These are phyloP conservation scores for Letharia columbiana DNA, from an alignment of 495 filamentous ascomycete species.

Conservation along the genomic window DNA sequence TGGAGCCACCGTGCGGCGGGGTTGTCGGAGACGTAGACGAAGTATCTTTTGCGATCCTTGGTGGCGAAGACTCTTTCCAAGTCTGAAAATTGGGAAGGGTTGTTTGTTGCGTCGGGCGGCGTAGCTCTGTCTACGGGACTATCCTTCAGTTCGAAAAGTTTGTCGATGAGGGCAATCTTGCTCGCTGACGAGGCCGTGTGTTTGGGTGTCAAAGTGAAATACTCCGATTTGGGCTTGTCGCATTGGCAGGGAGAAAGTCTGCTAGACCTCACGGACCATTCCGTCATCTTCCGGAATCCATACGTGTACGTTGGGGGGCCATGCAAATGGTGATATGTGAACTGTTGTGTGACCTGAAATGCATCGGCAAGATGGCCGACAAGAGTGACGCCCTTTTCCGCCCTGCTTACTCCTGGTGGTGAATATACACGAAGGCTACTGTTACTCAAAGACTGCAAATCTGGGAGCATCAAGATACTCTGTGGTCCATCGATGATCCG, in stretches of 20 bases:
- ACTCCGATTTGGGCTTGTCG: not conserved
- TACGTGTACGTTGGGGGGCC: not conserved
- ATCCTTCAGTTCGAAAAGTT: not conserved
- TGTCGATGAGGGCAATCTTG: not conserved
- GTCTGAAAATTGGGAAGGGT: not conserved
- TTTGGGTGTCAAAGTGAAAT: not conserved
- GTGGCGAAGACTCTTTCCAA: not conserved
- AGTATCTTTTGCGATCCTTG: not conserved
- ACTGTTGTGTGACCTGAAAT: constrained; percentile 12
- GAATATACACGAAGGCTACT: not conserved
- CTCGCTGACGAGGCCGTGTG: not conserved
- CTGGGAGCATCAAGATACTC: too few relatives aligned
- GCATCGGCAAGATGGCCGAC: constrained; percentile 19
- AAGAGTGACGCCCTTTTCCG: not conserved
- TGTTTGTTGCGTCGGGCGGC: too few relatives aligned
- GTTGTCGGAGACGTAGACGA: constrained; percentile 13
- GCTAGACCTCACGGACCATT: not conserved
- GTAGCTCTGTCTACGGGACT: not conserved
- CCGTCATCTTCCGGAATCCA: constrained; percentile 17
- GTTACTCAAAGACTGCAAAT: not conserved
- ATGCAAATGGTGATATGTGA: not conserved
- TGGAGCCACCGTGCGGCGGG: constrained; percentile 20
- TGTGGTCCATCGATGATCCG: constrained; percentile 20
- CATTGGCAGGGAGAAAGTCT: constrained; percentile 11
- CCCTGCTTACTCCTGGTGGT: constrained; percentile 8